A percentile compares a stretch with the other conserved stretches of the same genome.
These are phyloP conservation scores for Wickerhamomyces chambardii DNA, from an alignment of 805 yeast genomes.

Conservation along the genomic window DNA sequence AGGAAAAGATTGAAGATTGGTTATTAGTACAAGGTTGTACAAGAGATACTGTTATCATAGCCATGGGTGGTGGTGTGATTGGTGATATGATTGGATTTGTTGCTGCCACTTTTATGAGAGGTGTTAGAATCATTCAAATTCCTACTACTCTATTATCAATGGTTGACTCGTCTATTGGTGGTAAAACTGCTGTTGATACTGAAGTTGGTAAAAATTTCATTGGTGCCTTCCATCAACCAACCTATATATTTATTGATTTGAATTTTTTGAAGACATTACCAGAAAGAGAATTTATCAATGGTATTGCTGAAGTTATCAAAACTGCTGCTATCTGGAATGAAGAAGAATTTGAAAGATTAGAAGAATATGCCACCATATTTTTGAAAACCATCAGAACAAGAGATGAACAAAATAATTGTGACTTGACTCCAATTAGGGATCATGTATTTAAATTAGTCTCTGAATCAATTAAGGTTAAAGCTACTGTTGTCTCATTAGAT, in stretches of 20 bases:
- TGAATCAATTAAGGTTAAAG: slow-evolving; percentile 86
- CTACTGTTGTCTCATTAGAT: slow-evolving; percentile 87
- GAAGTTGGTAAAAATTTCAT: slow-evolving; percentile 92
- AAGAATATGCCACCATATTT: slow-evolving; percentile 62
- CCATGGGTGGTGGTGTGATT: slow-evolving; percentile 97
- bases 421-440: slow-evolving; percentile 59
- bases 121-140: slow-evolving; percentile 86
- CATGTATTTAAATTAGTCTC: slow-evolving; percentile 72
- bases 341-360: slow-evolving; percentile 77
- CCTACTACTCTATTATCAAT: slow-evolving; percentile 92
- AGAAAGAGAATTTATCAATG: slow-evolving; percentile 89
- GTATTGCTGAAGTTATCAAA: slow-evolving; percentile 97
- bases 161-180: slow-evolving; percentile 98
- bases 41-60: slow-evolving; percentile 88
- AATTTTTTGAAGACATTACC: slow-evolving; percentile 84
- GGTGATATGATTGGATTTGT: slow-evolving; percentile 99
- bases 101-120: slow-evolving; percentile 99
- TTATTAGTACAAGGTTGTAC: slow-evolving; percentile 81
- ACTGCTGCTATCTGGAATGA: slow-evolving; percentile 99
- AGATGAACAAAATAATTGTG: slow-evolving; percentile 39
- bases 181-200: slow-evolving; percentile 97
- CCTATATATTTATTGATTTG: slow-evolving; percentile 79
- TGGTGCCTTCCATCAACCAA: slow-evolving; percentile 98
- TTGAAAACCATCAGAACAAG: slow-evolving; percentile 53
- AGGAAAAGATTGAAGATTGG: slow-evolving; percentile 90